Percentiles rank a stretch among this genome's conserved stretches.
phyloP scores from a whole-genome alignment of 2,329 filamentous ascomycete genomes.

The Exophiala dermatitidis region DNA sequence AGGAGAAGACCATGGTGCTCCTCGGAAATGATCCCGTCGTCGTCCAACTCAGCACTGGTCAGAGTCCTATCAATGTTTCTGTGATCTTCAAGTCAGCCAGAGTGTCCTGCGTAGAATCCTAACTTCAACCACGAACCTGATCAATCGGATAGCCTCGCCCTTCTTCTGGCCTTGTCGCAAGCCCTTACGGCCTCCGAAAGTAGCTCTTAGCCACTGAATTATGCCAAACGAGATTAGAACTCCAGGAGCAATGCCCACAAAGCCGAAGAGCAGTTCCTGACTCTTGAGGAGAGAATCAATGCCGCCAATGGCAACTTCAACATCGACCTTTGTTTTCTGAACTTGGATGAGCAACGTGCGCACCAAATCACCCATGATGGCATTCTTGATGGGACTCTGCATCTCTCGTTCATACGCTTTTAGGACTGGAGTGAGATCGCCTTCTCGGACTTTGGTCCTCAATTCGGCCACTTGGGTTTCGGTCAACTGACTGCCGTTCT shows the following conservation, averaged over 20 bases:
- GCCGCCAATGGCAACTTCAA: slow-evolving; percentile 90
- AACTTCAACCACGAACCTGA: slow-evolving; percentile 49
- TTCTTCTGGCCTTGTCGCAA: slow-evolving; percentile 58
- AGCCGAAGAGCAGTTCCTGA: slow-evolving; percentile 92
- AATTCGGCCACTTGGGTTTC: slow-evolving; percentile 68
- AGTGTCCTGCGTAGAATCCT: not conserved
- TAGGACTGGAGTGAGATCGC: slow-evolving; percentile 86
- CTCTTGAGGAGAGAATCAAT: slow-evolving; percentile 93
- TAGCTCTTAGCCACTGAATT: slow-evolving; percentile 61
- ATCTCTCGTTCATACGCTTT: slow-evolving; percentile 87
- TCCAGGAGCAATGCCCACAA: slow-evolving; percentile 86
- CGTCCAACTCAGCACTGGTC: slow-evolving; percentile 59
- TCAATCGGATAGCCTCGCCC: slow-evolving; percentile 64
- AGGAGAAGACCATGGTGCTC: slow-evolving; percentile 87
- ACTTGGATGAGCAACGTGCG: slow-evolving; percentile 90
- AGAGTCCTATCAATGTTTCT: slow-evolving; percentile 78
- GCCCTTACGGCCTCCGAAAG: slow-evolving; percentile 65
- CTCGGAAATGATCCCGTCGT: slow-evolving; percentile 72
- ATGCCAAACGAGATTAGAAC: slow-evolving; percentile 76
- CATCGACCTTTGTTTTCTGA: slow-evolving; percentile 97
- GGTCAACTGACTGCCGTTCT: slow-evolving; percentile 49
- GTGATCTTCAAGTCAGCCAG: not conserved
- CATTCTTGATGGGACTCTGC: slow-evolving; percentile 70
- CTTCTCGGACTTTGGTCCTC: slow-evolving; percentile 72
- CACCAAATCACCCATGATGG: slow-evolving; percentile 77